Conservation (phyloP, 495 filamentous ascomycete species). For the Gamarada debralockiae region DNA sequence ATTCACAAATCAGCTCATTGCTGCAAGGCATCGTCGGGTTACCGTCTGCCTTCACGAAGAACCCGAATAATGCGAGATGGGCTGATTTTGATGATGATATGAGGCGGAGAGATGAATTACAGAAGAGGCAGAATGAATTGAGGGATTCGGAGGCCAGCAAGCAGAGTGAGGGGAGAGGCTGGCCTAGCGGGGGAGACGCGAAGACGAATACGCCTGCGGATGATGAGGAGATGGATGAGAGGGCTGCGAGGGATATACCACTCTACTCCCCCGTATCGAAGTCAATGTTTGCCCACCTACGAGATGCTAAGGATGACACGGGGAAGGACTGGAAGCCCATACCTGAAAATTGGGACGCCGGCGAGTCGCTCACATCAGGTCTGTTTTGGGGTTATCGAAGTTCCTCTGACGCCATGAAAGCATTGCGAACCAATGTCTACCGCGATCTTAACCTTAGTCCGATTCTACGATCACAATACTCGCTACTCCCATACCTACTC, state of each 20-base stretch:
- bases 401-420: constrained; percentile 14
- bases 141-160: constrained; percentile 12
- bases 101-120: constrained; percentile 19
- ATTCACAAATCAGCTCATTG: constrained; percentile 32
- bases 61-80: constrained; percentile 14
- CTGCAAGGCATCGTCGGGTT: constrained; percentile 31
- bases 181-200: too few relatives aligned
- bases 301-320: background rate
- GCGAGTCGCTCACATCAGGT: too few relatives aligned
- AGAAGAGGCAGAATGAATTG: constrained; percentile 16
- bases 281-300: constrained; percentile 12
- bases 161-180: background rate
- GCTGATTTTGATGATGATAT: constrained; percentile 22
- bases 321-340: background rate
- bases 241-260: constrained; percentile 10
- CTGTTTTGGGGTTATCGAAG: too few relatives aligned
- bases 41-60: constrained; percentile 26
- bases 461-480: constrained; percentile 13
- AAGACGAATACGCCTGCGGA: background rate
- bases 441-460: constrained; percentile 8
- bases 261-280: constrained; percentile 19
- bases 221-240: constrained; percentile 2
- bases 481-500: constrained; percentile 19
- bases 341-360: too few relatives aligned
- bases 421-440: constrained; percentile 5